Evolutionary conservation across 2,329 filamentous ascomycete species (phyloP), one percentile per base, ranked within the genome.

Genomic region (Fonsecaea monophora): DNA sequence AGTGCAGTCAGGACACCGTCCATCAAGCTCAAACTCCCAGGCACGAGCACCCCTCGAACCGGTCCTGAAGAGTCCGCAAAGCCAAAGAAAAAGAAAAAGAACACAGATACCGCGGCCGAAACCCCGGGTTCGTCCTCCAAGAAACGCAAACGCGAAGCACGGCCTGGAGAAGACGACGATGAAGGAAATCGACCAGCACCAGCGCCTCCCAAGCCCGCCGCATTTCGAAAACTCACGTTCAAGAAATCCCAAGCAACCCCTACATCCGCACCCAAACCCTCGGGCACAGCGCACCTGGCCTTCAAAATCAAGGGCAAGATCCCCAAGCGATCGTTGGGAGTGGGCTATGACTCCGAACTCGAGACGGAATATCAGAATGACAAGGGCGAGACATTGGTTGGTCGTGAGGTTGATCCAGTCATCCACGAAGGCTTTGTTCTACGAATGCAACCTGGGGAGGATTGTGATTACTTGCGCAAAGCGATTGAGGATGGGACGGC

Each of bases 291-390:
- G 67, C 82, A 77, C 37, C 81, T 89, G 64, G 86, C 86, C 62
- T 80, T 92, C 65, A 90, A 88, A 74, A 82, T 87, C 57, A 87
- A 89, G 72, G 90, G 89, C n/a, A 86, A 88, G 69, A 84, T 87
- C 1, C 90, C 91, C 6, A 82, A 86, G 37, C 86, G 92, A 70
- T 88, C 89, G 4, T 86, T 87, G 1, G 95, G 95, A 60, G 92
- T 96, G 64, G 95, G 94, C 7, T 99, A 98, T 79, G 95, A 99
- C 77, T 97, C 94, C 2, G 95, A 98, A 78, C 92, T 67, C 35
- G 64, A 67, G 30, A 42, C n/a, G 25, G 53, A 55, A 55, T 56
- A 45, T 21, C 35, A 62, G 40, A 56, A 62, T 18, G 53, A 62
- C 12, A 62, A 62, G 38, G 37, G 38, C 10, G 37, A 62, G n/a